Conservation (phyloP, 345 rosid genomes). For the Psidium friedrichsthalianum region DNA sequence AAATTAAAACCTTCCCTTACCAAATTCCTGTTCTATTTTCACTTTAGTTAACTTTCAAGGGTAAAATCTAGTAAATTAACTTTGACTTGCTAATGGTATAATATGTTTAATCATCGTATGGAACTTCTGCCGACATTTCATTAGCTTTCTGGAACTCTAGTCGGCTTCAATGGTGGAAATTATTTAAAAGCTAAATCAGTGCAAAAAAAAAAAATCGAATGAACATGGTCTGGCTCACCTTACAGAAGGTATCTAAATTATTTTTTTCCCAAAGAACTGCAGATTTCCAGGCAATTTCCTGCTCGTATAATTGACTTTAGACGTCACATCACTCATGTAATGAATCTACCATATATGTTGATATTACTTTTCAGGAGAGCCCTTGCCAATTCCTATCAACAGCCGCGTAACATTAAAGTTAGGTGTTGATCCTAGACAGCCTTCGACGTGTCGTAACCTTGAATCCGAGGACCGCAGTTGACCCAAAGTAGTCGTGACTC, state of each 20-base stretch:
- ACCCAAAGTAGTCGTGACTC: neutral
- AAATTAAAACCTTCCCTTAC: neutral
- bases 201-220: neutral
- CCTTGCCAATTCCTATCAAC: too few relatives aligned
- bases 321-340: neutral
- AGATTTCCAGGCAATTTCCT: neutral
- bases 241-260: neutral
- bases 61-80: neutral
- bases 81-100: neutral
- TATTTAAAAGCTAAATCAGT: neutral
- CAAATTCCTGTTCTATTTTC: neutral
- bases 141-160: neutral
- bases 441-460: neutral
- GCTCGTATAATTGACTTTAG: neutral
- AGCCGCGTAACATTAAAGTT: too few relatives aligned
- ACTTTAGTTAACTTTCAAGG: neutral
- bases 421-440: neutral
- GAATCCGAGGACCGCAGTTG: neutral
- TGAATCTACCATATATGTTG: too few relatives aligned
- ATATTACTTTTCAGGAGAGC: too few relatives aligned
- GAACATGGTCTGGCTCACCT: neutral
- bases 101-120: neutral
- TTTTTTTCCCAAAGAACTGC: neutral
- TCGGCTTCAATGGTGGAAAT: neutral
- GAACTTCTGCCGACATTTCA: neutral